Conservation (phyloP, 331 rosid species). For the Quercus phellos region DNA sequence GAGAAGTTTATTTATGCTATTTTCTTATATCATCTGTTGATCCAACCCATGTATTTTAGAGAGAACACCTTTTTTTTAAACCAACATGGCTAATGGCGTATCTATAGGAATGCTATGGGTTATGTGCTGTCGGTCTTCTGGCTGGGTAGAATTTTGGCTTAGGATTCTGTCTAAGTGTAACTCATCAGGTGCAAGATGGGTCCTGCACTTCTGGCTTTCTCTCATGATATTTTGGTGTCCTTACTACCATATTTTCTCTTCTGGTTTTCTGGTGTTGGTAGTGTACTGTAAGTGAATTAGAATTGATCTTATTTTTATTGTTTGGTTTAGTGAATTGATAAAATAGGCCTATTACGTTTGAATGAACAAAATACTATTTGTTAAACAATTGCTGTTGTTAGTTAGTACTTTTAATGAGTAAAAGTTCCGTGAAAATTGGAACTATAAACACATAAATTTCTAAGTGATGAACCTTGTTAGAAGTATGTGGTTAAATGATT, state of each 20-base stretch:
- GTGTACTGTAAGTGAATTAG: not conserved
- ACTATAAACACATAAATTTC: no score
- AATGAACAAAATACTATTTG: not conserved
- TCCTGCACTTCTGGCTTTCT: not conserved
- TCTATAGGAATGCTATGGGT: not conserved
- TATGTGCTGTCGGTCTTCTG: not conserved
- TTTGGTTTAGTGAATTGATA: not conserved
- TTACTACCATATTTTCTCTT: not conserved
- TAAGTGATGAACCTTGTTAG: no score
- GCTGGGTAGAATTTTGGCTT: not conserved
- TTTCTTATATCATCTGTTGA: not conserved
- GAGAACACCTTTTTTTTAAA: not conserved
- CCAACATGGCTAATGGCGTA: not conserved
- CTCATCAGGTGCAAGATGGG: not conserved
- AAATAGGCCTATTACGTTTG: not conserved
- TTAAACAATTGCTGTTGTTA: not conserved
- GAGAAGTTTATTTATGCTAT: constrained; percentile 1
- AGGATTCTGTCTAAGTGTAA: not conserved
- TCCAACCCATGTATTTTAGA: not conserved
- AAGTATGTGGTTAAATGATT: no score
- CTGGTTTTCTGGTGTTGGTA: not conserved
- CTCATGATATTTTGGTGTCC: not conserved
- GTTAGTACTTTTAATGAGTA: not conserved
- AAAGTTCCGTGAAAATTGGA: no score
- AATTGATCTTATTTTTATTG: not conserved